These are phyloP conservation scores for Botrytis fabae DNA, from an alignment of 2,329 filamentous ascomycete species.

Conservation along the genomic window DNA sequence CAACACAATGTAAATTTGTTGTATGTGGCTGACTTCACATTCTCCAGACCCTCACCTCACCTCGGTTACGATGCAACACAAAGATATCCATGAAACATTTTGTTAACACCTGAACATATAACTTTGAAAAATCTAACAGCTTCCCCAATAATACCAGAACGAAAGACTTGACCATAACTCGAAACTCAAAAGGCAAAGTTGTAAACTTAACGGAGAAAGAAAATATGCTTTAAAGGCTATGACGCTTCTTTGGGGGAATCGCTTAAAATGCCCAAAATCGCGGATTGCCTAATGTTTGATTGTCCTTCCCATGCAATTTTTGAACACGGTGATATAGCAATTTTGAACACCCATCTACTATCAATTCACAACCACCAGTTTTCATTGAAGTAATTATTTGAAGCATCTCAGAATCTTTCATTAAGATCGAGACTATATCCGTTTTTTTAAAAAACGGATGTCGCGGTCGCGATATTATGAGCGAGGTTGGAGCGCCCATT, in stretches of 20 bases:
- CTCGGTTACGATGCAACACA: slow-evolving; percentile 22
- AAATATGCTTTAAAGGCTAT: slow-evolving; percentile 14
- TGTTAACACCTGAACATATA: not conserved
- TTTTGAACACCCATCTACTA: slow-evolving; percentile 32
- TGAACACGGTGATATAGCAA: slow-evolving; percentile 24
- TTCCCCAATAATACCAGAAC: slow-evolving; percentile 3
- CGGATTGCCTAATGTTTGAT: slow-evolving; percentile 13
- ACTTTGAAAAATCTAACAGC: not conserved
- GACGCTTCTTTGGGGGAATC: slow-evolving; percentile 2
- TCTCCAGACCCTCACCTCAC: slow-evolving; percentile 2
- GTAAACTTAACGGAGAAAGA: not conserved
- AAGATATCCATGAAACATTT: slow-evolving; percentile 14
- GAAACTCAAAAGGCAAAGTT: not conserved
- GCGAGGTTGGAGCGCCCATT: slow-evolving; percentile 67
- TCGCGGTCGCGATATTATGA: slow-evolving; percentile 68
- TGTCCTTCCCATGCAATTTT: slow-evolving; percentile 21
- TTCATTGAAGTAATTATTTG: slow-evolving; percentile 32
- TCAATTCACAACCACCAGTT: slow-evolving; percentile 30
- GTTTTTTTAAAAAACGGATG: slow-evolving; percentile 68
- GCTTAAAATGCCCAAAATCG: slow-evolving; percentile 16
- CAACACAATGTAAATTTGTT: not conserved
- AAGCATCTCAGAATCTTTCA: slow-evolving; percentile 41
- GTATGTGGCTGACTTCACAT: not conserved
- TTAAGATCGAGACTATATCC: slow-evolving; percentile 49
- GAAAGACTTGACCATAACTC: slow-evolving; percentile 7